phyloP scores from a whole-genome alignment of 257 asterid species.

The Thymus mandschuricus region DNA sequence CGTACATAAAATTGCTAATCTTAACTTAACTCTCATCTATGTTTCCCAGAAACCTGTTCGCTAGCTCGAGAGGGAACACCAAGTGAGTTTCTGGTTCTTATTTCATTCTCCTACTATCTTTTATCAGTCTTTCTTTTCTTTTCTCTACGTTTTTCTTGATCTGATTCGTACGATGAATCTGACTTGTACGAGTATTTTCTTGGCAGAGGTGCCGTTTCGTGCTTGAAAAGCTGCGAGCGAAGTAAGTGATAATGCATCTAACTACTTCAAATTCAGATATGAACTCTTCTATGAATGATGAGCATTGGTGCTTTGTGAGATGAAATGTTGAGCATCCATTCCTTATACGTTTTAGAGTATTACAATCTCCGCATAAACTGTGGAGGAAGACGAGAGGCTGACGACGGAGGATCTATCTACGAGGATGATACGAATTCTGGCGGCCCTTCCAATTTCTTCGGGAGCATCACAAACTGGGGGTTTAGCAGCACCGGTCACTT shows the following conservation, averaged over 20 bases:
- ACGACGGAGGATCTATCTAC: conserved; percentile 26
- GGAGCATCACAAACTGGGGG: conserved; percentile 48
- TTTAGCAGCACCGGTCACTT: conserved; percentile 63
- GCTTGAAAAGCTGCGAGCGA: not conserved
- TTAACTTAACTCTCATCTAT: not conserved
- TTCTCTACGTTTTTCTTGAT: not conserved
- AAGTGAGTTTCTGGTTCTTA: conserved; percentile 42
- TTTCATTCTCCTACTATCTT: not conserved
- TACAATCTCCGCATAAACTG: conserved; percentile 5
- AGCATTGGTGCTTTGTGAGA: no score
- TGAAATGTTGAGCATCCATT: not conserved
- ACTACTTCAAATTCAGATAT: not conserved
- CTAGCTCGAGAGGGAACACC: conserved; percentile 50
- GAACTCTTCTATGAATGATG: no score
- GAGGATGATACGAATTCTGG: conserved; percentile 47
- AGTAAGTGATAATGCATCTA: not conserved
- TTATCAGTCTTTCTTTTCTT: no score
- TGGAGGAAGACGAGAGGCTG: conserved; percentile 6
- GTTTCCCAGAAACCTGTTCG: conserved; percentile 63
- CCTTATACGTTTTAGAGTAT: not conserved
- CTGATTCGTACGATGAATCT: conserved; percentile 11
- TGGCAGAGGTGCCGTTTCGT: conserved; percentile 42
- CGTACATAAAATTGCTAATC: not conserved
- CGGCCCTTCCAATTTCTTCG: conserved; percentile 44
- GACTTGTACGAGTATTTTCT: conserved; percentile 11